A percentile compares a stretch with the other conserved stretches of the same genome.
Conservation (phyloP, 2,329 filamentous ascomycete species). For the Paraconiothyrium brasiliense region DNA sequence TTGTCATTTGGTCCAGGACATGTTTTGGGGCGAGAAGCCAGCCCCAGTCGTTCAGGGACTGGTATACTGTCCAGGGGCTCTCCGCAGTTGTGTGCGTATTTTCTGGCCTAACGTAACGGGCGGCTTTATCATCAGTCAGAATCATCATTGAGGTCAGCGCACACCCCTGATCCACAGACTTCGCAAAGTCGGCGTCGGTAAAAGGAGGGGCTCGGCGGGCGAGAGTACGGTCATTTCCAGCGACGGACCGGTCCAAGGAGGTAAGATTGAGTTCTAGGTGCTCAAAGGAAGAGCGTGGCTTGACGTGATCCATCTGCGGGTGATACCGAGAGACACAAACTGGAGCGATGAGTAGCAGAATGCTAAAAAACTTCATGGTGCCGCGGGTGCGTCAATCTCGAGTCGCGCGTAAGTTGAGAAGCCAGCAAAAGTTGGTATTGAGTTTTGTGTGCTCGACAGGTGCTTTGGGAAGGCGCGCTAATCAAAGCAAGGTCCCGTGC, state of each 20-base stretch:
- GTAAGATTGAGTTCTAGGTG: neutral
- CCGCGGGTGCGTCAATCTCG: neutral
- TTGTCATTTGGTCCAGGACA: too few species aligned
- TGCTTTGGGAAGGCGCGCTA: neutral
- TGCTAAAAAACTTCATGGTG: neutral
- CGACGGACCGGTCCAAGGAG: neutral
- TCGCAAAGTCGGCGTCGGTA: too few species aligned
- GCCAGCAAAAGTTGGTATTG: neutral
- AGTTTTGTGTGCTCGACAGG: neutral
- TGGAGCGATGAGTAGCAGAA: neutral
- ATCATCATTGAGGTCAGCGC: slow-evolving; percentile 4
- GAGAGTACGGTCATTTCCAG: neutral
- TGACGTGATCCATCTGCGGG: neutral
- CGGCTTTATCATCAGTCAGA: neutral
- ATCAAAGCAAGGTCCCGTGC: neutral
- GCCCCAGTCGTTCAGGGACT: slow-evolving; percentile 1
- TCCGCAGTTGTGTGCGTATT: slow-evolving; percentile 1
- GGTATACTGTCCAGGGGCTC: slow-evolving; percentile 1
- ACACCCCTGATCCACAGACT: neutral
- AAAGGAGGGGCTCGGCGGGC: neutral
- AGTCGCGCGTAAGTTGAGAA: neutral
- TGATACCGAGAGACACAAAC: neutral
- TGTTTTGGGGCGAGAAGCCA: neutral
- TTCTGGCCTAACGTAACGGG: neutral
- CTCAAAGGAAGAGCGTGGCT: neutral